These are phyloP conservation scores for Chaetomiaceae sp. DNA, from an alignment of 2,329 filamentous ascomycete species.

Conservation along the genomic window DNA sequence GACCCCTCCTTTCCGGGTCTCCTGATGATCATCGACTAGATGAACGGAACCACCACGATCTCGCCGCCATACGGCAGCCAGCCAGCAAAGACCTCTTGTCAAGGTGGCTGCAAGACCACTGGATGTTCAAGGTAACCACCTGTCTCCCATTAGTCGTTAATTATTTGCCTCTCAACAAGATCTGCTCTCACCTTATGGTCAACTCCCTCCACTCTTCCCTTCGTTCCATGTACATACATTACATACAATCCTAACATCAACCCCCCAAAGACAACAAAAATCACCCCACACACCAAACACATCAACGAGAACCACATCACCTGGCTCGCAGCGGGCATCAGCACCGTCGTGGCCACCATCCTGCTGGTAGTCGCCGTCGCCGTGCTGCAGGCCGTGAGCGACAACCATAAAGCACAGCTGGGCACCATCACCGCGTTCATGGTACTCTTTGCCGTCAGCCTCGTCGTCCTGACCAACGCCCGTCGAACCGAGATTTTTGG, in stretches of 20 bases:
- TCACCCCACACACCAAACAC: neutral
- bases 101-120: slow-evolving; percentile 7
- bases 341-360: neutral
- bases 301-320: slow-evolving; percentile 3
- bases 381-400: neutral
- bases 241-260: no score
- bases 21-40: neutral
- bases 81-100: slow-evolving; percentile 7
- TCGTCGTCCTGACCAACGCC: slow-evolving; percentile 13
- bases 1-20: slow-evolving; percentile 2
- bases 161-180: no score
- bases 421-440: slow-evolving; percentile 4
- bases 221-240: no score
- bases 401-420: slow-evolving; percentile 3
- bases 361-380: slow-evolving; percentile 8
- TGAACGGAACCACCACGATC: neutral
- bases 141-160: no score
- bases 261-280: neutral
- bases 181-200: no score
- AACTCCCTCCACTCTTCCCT: no score
- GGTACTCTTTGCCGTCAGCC: slow-evolving; percentile 6
- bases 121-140: neutral
- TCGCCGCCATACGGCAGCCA: slow-evolving; percentile 1
- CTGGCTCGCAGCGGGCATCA: neutral
- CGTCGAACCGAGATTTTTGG: slow-evolving; percentile 13